These are phyloP conservation scores for Chrysanthemum seticuspe DNA, from an alignment of 129 eudicot species.

Conservation along the genomic window DNA sequence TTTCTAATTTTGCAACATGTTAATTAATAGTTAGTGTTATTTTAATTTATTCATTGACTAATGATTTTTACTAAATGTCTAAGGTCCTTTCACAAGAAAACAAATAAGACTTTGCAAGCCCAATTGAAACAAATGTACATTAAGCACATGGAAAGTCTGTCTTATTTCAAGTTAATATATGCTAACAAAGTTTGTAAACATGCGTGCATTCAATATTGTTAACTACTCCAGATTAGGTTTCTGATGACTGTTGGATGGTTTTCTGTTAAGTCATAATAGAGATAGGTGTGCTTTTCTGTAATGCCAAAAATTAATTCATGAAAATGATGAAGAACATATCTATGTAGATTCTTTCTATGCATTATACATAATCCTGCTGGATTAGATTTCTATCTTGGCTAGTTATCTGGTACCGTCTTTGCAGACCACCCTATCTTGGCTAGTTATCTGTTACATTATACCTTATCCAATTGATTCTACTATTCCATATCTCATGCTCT, in stretches of 20 bases:
- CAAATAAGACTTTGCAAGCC: not conserved
- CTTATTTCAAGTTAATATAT: not conserved
- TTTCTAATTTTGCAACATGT: not conserved
- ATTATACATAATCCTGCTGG: too few relatives aligned
- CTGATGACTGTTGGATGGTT: not conserved
- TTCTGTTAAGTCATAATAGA: not conserved
- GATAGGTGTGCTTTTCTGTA: too few relatives aligned
- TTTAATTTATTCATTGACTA: too few relatives aligned
- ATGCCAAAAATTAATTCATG: too few relatives aligned
- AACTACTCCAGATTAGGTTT: not conserved
- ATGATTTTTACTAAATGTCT: not conserved
- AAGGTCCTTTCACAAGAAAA: not conserved
- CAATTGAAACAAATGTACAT: not conserved
- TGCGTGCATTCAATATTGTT: not conserved
- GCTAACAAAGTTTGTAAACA: not conserved
- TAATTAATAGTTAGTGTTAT: not conserved
- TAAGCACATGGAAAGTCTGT: not conserved
- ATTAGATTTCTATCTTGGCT: too few relatives aligned
- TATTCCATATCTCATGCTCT: conserved; percentile 22
- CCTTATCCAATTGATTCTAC: not conserved
- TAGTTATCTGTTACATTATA: not conserved
- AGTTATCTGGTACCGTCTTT: not conserved
- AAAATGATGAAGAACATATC: too few relatives aligned
- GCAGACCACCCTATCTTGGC: not conserved
- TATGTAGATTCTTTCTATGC: too few relatives aligned